Evolutionary conservation across 306 rosid genomes (phyloP), one percentile per base, ranked within the genome.

Genomic region (Amphicarpaea edgeworthii): DNA sequence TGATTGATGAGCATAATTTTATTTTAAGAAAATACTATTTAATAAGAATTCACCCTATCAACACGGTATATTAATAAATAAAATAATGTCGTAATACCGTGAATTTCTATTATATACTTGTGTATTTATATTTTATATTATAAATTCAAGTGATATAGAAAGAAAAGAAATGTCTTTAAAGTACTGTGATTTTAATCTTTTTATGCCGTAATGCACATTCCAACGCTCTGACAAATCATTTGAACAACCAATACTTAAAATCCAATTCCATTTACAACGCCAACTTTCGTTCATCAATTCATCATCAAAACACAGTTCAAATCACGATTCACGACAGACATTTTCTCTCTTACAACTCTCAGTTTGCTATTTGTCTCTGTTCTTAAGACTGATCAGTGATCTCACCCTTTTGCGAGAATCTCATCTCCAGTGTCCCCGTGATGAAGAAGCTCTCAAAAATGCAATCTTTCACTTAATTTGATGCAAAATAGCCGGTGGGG

Each of bases 391-490:
- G n/a, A 23, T 26, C 30, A 58, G 32, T n/a, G n/a, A 23, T 26
- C 30, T 10, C 8, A 16, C n/a, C 79, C 46, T 16, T 40, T 30
- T 17, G 49, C 8, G 38, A 30, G 70, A 74, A 6, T 24, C 71
- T 60, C 38, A 34, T 43, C 15, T 34, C 6, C 23, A n/a, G 43
- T 20, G n/a, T 3, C 46, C 45, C 77, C 26, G 0, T 11, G 7
- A 58, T 19, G 11, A 63, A 49, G 8, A 15, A 37, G 23, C 64
- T 75, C 79, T 14, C 2, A 50, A 64, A 76, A 51, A 24, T 64
- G 64, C 42, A 50, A 14, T 1, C 64, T 76, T 64, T 64, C 73
- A 2, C 73, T 15, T 64, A 23, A 17, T 16, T 45, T 20, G 49
- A 6, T 61, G 49, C 16, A 30, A 32, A 37, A 21, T 14, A 37